Percentiles rank a stretch among this genome's conserved stretches.
Conservation (phyloP, 495 filamentous ascomycete species). For the Staphylotrichum longicolle region DNA sequence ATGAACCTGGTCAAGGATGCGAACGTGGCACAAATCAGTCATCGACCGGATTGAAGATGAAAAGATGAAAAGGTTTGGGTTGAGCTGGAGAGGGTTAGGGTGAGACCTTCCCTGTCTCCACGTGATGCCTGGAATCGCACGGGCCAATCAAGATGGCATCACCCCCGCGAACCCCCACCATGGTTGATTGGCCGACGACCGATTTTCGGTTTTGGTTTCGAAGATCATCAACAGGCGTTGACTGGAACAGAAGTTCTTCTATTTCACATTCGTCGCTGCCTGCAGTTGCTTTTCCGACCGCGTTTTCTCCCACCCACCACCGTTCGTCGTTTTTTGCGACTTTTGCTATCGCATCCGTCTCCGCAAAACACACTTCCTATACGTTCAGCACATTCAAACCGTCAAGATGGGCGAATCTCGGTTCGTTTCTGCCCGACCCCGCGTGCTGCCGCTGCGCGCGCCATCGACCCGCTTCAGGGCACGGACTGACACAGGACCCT, state of each 20-base stretch:
- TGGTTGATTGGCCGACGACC: conserved; percentile 37
- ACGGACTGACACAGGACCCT: conserved; percentile 18
- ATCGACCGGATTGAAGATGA: too few species aligned
- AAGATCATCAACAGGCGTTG: conserved; percentile 23
- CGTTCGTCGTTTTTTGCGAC: conserved; percentile 2
- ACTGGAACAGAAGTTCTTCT: conserved; percentile 17
- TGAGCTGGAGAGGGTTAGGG: too few species aligned
- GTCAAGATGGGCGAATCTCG: conserved; percentile 44
- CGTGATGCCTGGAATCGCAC: too few species aligned
- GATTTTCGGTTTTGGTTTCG: conserved; percentile 33
- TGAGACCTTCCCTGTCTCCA: too few species aligned
- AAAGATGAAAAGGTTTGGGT: too few species aligned
- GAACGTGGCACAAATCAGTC: too few species aligned
- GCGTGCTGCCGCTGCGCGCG: conserved; percentile 3
- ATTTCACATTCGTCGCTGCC: conserved; percentile 21
- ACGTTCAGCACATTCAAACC: conserved; percentile 18
- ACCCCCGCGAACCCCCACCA: conserved; percentile 31
- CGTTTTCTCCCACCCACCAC: conserved; percentile 10
- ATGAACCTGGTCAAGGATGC: too few species aligned
- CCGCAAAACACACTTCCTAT: neutral
- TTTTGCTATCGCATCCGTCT: neutral
- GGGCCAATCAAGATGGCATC: conserved; percentile 26
- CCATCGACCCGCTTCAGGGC: conserved; percentile 5
- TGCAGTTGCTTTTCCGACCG: conserved; percentile 7
- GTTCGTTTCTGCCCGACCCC: conserved; percentile 27